Percentiles rank a stretch among this genome's conserved stretches.
Conservation (phyloP, 2,329 filamentous ascomycete genomes). For the Diplodia corticola region DNA sequence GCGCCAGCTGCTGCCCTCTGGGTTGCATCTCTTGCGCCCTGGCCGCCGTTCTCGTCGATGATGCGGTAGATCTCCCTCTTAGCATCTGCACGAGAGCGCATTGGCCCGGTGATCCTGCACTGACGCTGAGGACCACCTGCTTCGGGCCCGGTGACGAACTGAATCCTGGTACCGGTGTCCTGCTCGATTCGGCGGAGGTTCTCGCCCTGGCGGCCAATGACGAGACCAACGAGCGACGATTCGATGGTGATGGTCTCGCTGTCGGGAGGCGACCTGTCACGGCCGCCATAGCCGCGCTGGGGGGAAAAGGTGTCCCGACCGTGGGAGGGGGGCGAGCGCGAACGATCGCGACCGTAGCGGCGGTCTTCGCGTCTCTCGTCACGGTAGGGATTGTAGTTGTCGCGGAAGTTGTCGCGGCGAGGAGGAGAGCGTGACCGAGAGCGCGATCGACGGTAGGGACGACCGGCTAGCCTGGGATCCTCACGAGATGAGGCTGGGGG, state of each 20-base stretch:
- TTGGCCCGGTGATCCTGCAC: constrained; percentile 80
- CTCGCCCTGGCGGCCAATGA: constrained; percentile 88
- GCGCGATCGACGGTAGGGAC: constrained; percentile 65
- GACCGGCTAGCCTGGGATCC: constrained; percentile 53
- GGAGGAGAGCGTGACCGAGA: constrained; percentile 62
- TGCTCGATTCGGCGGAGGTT: constrained; percentile 82
- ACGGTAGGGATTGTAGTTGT: constrained; percentile 78
- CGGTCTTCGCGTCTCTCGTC: constrained; percentile 77
- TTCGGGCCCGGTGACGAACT: constrained; percentile 79
- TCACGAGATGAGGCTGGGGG: constrained; percentile 40
- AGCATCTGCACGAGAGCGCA: constrained; percentile 71
- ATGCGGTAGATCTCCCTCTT: constrained; percentile 83
- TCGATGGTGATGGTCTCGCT: constrained; percentile 84
- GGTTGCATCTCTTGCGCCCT: constrained; percentile 32
- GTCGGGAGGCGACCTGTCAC: constrained; percentile 63
- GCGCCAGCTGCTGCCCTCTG: not conserved
- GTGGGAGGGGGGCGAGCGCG: constrained; percentile 65
- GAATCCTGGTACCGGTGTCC: constrained; percentile 79
- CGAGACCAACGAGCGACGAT: constrained; percentile 81
- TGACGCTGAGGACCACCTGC: constrained; percentile 71
- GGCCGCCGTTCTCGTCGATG: constrained; percentile 80
- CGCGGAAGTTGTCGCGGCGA: constrained; percentile 69
- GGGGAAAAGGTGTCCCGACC: constrained; percentile 63
- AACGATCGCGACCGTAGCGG: constrained; percentile 68
- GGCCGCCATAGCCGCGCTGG: constrained; percentile 50